Base-by-base conservation (phyloP, 2,329 filamentous ascomycete genomes). In the Fusarium denticulatum region DNA sequence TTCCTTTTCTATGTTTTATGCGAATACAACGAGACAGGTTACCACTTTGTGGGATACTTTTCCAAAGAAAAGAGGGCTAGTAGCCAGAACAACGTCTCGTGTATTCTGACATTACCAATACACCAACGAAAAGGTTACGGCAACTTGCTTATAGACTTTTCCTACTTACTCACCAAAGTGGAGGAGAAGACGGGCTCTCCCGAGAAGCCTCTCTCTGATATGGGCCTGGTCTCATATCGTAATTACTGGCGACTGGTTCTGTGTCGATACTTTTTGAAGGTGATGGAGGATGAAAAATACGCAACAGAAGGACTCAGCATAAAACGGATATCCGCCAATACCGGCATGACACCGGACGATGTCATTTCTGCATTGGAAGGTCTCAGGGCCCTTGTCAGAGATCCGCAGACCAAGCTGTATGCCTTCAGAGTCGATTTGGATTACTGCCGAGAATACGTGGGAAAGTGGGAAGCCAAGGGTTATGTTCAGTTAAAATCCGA, bases 31-130 rank as follows among this genome's bases (percentile, higher is more conserved):
- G 93, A 96, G 63, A 89, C 92, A 24, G 96, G 96, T 24, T 98
- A 96, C 80, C 96, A 98, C 80, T 96, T 99, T 76, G 96, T 98
- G 32, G 96, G 96, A n/a, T 99, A 99, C 80, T 99, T 99, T 79
- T 98, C 96, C 57, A 99, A 99, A 81, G 96, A 99, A 84, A 99
- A 99, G 84, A 89, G 97, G 47, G 93, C 94, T 5, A 96, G 94
- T 82, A 97, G 95, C 69, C 92, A 95, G 77, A 98, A 99, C 82
- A 99, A 99, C 74, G 96, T 99, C 53, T 98, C 95, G 14, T 99
- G 96, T 82, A 99, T 99, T 76, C 85, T 99, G 53, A 97, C 97
- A 8, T 86, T 99, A 43, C 96, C 96, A 1, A 98, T 98, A 61
- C 96, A 98, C 80, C 96, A 98, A 84, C 92, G 97, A 62, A 97